These are phyloP conservation scores for Penicillium angulare DNA, from an alignment of 495 filamentous ascomycete genomes.

Conservation along the genomic window DNA sequence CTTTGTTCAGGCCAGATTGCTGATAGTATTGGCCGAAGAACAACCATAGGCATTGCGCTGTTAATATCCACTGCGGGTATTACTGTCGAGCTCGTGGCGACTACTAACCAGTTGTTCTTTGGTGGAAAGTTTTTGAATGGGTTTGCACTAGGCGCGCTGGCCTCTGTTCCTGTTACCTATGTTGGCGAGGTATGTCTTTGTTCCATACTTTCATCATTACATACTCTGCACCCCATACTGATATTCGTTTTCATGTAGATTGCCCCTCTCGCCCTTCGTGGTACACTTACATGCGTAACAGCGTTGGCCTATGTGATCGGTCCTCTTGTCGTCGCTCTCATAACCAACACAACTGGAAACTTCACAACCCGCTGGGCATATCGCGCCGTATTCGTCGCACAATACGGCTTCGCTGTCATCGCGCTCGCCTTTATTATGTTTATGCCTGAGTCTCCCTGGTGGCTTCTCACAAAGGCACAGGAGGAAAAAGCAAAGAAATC, in stretches of 20 bases:
- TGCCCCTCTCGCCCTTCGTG: slow-evolving; percentile 26
- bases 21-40: slow-evolving; percentile 12
- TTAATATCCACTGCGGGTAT: slow-evolving; percentile 23
- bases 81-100: slow-evolving; percentile 27
- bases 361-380: slow-evolving; percentile 32
- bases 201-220: background rate
- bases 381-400: slow-evolving; percentile 26
- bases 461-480: slow-evolving; percentile 13
- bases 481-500: slow-evolving; percentile 6
- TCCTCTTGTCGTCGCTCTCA: slow-evolving; percentile 26
- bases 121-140: slow-evolving; percentile 34
- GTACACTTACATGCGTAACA: slow-evolving; percentile 20
- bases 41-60: slow-evolving; percentile 14
- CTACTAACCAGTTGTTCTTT: slow-evolving; percentile 29
- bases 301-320: slow-evolving; percentile 28
- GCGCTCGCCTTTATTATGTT: slow-evolving; percentile 9
- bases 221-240: background rate
- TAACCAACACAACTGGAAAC: slow-evolving; percentile 21
- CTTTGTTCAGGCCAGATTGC: slow-evolving; percentile 19
- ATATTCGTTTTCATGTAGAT: slow-evolving; percentile 5
- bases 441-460: slow-evolving; percentile 26
- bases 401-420: slow-evolving; percentile 26
- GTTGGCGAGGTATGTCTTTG: slow-evolving; percentile 28
- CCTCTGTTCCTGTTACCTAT: slow-evolving; percentile 24
- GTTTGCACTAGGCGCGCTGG: slow-evolving; percentile 23